These are phyloP conservation scores for Acacia melanoxylon DNA, from an alignment of 306 rosid genomes.

Conservation along the genomic window DNA sequence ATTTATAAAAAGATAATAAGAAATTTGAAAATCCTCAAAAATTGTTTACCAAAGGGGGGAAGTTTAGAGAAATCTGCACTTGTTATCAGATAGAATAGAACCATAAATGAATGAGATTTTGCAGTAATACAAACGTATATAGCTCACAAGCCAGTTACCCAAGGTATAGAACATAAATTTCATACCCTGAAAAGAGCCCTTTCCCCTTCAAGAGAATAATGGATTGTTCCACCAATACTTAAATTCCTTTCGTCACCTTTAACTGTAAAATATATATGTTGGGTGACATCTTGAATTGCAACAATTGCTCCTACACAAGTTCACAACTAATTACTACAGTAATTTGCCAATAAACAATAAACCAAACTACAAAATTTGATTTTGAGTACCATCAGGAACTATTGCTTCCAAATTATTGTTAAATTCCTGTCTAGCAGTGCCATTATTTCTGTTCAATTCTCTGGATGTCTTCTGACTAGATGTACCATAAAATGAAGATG, in stretches of 20 bases:
- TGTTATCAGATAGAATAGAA: slow-evolving; percentile 22
- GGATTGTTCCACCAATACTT: slow-evolving; percentile 67
- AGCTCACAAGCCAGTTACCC: not conserved
- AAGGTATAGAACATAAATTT: slow-evolving; percentile 5
- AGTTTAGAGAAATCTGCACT: slow-evolving; percentile 19
- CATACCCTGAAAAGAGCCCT: slow-evolving; percentile 94
- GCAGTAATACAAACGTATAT: not conserved
- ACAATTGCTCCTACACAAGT: slow-evolving; percentile 81
- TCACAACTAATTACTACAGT: slow-evolving; percentile 37
- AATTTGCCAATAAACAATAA: slow-evolving; percentile 31
- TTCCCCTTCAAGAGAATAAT: slow-evolving; percentile 90
- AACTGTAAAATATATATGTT: slow-evolving; percentile 84
- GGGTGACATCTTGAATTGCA: slow-evolving; percentile 82
- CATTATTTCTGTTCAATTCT: slow-evolving; percentile 38
- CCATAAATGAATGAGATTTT: not conserved
- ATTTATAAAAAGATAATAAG: slow-evolving; percentile 15
- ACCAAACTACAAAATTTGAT: slow-evolving; percentile 25
- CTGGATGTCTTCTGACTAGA: slow-evolving; percentile 36
- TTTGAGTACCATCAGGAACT: slow-evolving; percentile 74
- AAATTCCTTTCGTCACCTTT: slow-evolving; percentile 62
- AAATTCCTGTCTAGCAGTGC: slow-evolving; percentile 43
- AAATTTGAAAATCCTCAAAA: slow-evolving; percentile 5
- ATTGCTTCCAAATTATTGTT: slow-evolving; percentile 50
- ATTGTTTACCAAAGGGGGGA: not conserved
- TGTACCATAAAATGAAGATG: slow-evolving; percentile 64